Evolutionary conservation across 805 yeast species (phyloP).

Genomic region (Kregervanrija delftensis): DNA sequence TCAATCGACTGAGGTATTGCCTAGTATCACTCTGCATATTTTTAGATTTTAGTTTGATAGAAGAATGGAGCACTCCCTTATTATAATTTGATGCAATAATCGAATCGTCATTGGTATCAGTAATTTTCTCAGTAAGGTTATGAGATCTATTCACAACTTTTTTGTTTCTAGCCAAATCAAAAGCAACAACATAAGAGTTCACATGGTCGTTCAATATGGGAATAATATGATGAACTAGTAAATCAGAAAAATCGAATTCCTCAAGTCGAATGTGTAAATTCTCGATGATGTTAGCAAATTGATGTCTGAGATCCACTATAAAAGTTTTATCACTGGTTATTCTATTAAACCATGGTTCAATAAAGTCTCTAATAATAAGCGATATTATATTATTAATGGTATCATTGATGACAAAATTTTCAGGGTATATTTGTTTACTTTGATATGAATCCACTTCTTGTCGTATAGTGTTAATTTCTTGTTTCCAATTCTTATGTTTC

Average conservation of each 20-base stretch:
- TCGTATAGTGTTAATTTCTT: slow-evolving; percentile 14
- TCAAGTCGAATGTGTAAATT: slow-evolving; percentile 36
- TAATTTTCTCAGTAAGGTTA: slow-evolving; percentile 14
- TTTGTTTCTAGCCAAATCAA: slow-evolving; percentile 28
- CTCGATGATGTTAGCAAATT: slow-evolving; percentile 35
- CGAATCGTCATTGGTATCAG: slow-evolving; percentile 31
- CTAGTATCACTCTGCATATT: slow-evolving; percentile 38
- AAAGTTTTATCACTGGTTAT: slow-evolving; percentile 35
- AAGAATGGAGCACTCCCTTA: slow-evolving; percentile 52
- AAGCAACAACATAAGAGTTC: slow-evolving; percentile 39
- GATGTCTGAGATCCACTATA: slow-evolving; percentile 35
- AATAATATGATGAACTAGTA: slow-evolving; percentile 49
- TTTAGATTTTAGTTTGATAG: slow-evolving; percentile 34
- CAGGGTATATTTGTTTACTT: slow-evolving; percentile 29
- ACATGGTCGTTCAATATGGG: slow-evolving; percentile 68
- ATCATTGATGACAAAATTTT: slow-evolving; percentile 47
- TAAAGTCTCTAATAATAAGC: slow-evolving; percentile 44
- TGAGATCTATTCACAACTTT: slow-evolving; percentile 10
- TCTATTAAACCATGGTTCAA: slow-evolving; percentile 48
- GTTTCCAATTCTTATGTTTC: slow-evolving; percentile 24
- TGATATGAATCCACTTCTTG: slow-evolving; percentile 9
- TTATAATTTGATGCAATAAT: slow-evolving; percentile 39
- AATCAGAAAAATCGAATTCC: slow-evolving; percentile 44
- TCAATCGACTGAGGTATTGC: slow-evolving; percentile 38
- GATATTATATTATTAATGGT: slow-evolving; percentile 43